phyloP scores from a whole-genome alignment of 2,329 filamentous ascomycete genomes.

The Pestalotiopsis sp. region DNA sequence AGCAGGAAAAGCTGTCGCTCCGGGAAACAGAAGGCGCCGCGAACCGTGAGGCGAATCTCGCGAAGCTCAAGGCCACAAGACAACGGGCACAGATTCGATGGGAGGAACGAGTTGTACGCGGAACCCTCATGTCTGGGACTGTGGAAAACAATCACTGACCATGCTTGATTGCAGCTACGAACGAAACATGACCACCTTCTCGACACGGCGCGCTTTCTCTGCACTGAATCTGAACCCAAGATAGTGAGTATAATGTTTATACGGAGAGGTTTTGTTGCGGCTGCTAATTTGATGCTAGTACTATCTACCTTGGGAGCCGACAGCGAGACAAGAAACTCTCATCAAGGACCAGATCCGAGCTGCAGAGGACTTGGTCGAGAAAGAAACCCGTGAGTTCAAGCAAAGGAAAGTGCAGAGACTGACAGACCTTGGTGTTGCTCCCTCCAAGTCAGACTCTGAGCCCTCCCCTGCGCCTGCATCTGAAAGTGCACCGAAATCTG shows the following conservation, averaged over 20 bases:
- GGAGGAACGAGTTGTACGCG: conserved; percentile 75
- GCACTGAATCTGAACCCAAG: conserved; percentile 70
- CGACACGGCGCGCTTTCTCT: conserved; percentile 71
- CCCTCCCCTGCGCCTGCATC: conserved; percentile 32
- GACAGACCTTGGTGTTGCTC: conserved; percentile 35
- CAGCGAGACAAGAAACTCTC: conserved; percentile 66
- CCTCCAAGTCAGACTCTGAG: conserved; percentile 25
- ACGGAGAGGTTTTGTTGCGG: background rate
- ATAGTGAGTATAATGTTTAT: conserved; percentile 60
- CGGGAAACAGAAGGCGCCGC: conserved; percentile 74
- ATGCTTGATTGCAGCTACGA: conserved; percentile 60
- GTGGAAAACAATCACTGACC: conserved; percentile 22
- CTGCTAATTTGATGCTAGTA: conserved; percentile 54
- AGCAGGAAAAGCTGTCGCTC: conserved; percentile 74
- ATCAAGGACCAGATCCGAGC: conserved; percentile 73
- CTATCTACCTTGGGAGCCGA: conserved; percentile 82
- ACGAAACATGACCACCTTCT: conserved; percentile 74
- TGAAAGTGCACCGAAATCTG: conserved; percentile 22
- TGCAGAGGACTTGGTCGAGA: conserved; percentile 63
- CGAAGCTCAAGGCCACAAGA: conserved; percentile 62
- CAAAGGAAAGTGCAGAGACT: conserved; percentile 45
- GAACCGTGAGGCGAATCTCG: conserved; percentile 65
- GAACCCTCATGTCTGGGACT: background rate
- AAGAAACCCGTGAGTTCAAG: conserved; percentile 67
- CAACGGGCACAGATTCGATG: conserved; percentile 73